These are phyloP conservation scores for Dissophora globulifera DNA, from an alignment of 192 early-diverging fungal genomes.

Conservation along the genomic window DNA sequence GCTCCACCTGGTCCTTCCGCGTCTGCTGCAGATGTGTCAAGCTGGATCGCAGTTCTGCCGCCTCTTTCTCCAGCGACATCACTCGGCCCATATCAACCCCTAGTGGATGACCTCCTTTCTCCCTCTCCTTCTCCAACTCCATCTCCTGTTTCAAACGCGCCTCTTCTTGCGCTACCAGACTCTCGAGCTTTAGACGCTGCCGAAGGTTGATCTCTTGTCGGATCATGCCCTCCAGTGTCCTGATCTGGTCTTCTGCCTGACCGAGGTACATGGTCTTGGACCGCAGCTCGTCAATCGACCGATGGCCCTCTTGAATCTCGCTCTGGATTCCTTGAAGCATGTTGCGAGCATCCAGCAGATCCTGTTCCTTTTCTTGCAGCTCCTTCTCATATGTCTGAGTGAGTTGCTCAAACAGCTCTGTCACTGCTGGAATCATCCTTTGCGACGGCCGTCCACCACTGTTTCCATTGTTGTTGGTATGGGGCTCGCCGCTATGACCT, in stretches of 20 bases:
- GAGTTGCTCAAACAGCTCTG: conserved; percentile 57
- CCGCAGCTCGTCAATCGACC: conserved; percentile 31
- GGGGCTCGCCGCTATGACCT: not conserved
- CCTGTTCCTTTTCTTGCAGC: conserved; percentile 54
- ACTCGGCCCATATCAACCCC: conserved; percentile 4
- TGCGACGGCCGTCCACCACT: conserved; percentile 12
- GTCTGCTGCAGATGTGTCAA: conserved; percentile 27
- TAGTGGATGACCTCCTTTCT: not conserved
- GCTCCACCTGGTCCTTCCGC: conserved; percentile 49
- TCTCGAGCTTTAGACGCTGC: conserved; percentile 47
- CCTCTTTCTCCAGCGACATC: conserved; percentile 37
- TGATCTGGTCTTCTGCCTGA: conserved; percentile 35
- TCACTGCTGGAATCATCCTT: conserved; percentile 49
- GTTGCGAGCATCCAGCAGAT: conserved; percentile 48
- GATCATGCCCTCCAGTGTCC: conserved; percentile 31
- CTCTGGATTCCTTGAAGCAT: conserved; percentile 38
- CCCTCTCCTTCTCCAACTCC: conserved; percentile 11
- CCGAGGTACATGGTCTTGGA: conserved; percentile 30
- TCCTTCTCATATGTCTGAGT: conserved; percentile 59
- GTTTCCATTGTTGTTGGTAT: not conserved
- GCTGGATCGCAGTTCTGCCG: conserved; percentile 16
- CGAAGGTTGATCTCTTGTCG: conserved; percentile 42
- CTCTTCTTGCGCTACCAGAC: conserved; percentile 35
- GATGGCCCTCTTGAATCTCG: conserved; percentile 47
- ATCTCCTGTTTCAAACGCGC: conserved; percentile 19